Conservation (phyloP, 164 flowering plant species). For the Magnolia sinica region DNA sequence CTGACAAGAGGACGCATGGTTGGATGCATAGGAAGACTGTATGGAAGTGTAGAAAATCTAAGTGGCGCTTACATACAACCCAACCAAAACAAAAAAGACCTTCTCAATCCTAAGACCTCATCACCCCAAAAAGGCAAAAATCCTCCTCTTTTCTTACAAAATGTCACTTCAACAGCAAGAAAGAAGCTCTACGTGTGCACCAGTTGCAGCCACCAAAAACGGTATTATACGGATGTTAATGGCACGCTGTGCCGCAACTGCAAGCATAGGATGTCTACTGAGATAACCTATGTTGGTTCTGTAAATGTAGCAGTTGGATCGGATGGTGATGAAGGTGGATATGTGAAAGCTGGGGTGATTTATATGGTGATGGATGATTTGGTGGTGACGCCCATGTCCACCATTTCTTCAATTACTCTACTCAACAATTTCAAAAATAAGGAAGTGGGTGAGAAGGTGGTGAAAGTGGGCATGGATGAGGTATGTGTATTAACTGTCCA, state of each 20-base stretch:
- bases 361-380: slow-evolving; percentile 30
- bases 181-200: not conserved
- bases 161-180: not conserved
- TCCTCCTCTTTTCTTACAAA: not conserved
- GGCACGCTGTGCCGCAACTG: not conserved
- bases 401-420: not conserved
- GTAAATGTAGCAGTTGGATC: not conserved
- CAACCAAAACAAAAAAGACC: not conserved
- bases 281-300: not conserved
- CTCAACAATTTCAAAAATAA: not conserved
- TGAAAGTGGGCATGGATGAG: slow-evolving; percentile 1
- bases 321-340: slow-evolving; percentile 16
- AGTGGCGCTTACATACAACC: not conserved
- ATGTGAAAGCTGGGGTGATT: slow-evolving; percentile 35
- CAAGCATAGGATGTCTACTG: not conserved
- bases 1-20: not conserved
- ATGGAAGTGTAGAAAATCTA: not conserved
- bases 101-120: not conserved
- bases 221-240: not conserved
- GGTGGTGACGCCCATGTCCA: too few relatives aligned
- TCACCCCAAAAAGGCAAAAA: not conserved
- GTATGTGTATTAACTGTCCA: not conserved
- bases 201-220: not conserved
- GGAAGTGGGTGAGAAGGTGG: slow-evolving; percentile 2
- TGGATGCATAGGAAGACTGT: not conserved